These are phyloP conservation scores for Pseudonitzschia multistriata DNA, from an alignment of 108 stramenopile species.

Conservation along the genomic window DNA sequence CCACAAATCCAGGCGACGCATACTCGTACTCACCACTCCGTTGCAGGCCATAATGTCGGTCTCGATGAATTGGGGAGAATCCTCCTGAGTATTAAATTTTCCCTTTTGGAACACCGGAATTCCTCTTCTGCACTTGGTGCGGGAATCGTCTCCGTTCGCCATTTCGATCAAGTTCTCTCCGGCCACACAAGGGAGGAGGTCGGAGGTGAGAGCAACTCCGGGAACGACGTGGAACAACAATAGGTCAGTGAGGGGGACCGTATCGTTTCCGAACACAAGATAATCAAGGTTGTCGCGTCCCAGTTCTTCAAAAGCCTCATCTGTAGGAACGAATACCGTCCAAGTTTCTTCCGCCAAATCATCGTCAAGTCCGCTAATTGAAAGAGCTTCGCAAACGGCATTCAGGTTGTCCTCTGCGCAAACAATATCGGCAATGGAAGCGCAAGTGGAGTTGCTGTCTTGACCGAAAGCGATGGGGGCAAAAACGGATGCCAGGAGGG, in stretches of 20 bases:
- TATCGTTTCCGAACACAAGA: not conserved
- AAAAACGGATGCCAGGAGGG: not conserved
- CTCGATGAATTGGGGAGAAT: not conserved
- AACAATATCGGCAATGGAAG: not conserved
- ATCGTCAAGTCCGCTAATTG: constrained; percentile 13
- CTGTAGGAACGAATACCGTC: constrained; percentile 45
- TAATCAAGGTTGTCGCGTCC: constrained; percentile 4
- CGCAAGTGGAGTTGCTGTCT: not conserved
- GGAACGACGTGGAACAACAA: constrained; percentile 5
- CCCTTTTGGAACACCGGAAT: not conserved
- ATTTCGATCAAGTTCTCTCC: constrained; percentile 12
- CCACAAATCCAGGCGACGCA: not conserved
- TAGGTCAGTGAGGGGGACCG: not conserved
- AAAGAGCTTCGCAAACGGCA: constrained; percentile 6
- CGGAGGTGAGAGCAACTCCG: not conserved
- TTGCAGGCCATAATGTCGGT: constrained; percentile 9
- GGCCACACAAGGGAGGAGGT: constrained; percentile 15
- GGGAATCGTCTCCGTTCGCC: constrained; percentile 32
- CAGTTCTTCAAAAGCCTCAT: constrained; percentile 44
- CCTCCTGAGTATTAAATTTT: not conserved
- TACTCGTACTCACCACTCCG: constrained; percentile 9
- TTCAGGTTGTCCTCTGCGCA: not conserved
- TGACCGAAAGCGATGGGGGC: not conserved
- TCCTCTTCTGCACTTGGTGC: constrained; percentile 7
- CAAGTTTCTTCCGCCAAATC: constrained; percentile 5